Evolutionary conservation across 768 basidiomycete species (phyloP), one percentile per base, ranked within the genome.

Genomic region (Boletus vinaceobasis): DNA sequence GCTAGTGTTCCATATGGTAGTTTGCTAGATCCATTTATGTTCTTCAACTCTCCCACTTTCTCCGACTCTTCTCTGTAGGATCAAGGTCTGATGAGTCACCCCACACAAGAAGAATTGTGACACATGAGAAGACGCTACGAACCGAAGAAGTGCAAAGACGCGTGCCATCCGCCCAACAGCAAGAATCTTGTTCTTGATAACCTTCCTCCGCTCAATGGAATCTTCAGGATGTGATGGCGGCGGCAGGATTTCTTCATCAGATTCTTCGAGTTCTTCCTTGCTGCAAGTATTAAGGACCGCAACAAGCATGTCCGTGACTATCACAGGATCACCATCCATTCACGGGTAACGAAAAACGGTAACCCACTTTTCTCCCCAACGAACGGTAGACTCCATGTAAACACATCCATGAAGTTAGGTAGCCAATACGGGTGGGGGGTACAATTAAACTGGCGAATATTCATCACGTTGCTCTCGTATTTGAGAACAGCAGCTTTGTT

Each of bases 321-420:
- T 45, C 33, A 45, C 19, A 5, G 50, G 11, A 21, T 69, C 47
- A 67, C n/a, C 29, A 10, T 19, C 29, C 1, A 7, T 27, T 33
- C 42, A 5, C 6, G 5, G 39, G 45, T 7, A 23, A 27, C 27
- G 17, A 44, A 38, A 32, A 8, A 21, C 8, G 0, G 14, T 2
- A 36, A 37, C 50, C 46, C 83, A 93, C 96, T 98, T 75, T 99
- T 98, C 73, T 95, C 90, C 59, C 95, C 97, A 7, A 99, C 97
- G 66, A 98, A 98, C 1, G 97, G 97, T 55, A 99, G 73, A 77
- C 88, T 91, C 97, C 97, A 99, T 0, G 97, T 98, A 69, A 99
- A 99, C 23, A 95, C 95, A 64, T 98, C 96, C 95, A 98, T 98
- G 66, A 99, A 99, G 72, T 99, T 99, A 5, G 97, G 97, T 50